Base-by-base conservation (phyloP, 2,329 filamentous ascomycete genomes). In the Apiospora hydei region DNA sequence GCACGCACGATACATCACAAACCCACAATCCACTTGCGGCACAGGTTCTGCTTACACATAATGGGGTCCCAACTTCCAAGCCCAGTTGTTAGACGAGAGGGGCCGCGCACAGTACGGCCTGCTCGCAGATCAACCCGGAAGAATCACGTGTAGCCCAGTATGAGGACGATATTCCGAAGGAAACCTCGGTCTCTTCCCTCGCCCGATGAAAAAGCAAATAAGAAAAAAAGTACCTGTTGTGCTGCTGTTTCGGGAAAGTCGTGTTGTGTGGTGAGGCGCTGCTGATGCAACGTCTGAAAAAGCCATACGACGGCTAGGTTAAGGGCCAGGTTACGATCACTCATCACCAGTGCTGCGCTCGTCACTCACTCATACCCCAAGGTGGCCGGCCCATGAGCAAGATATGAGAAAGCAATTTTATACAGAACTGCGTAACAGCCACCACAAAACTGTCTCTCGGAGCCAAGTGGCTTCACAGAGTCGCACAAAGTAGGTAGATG, bases 341-440 rank as follows among this genome's bases (percentile, higher is more conserved):
- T 41, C 57, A 38, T 14, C 57, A 8, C 34, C 34, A 38, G 18
- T 13, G 8, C 18, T 61, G 16, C 53, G 14, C 30, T 16, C 53
- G 30, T 61, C 53, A 38, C 57, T 13, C 8, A 24, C 57, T 13
- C 8, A 24, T 64, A 34, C 34, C 34, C 57, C 18, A 64, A 64
- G 57, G 57, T 64, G 21, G 7, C 34, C 57, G 0, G 14, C 44
- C 18, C 14, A 41, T 41, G 34, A 64, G n/a, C 24, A 41, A 64
- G 41, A 38, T 14, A 41, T 41, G 57, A 64, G 30, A 41, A 64
- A 64, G 57, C 57, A 64, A n/a, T 10, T 64, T 10, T 38, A 64
- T 64, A 64, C 18, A 64, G 57, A n/a, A 64, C 30, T 64, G 57
- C 57, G 57, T 64, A n/a, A 64, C 57, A 64, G 30, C 57, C 57